A percentile compares a stretch with the other conserved stretches of the same genome.
Conservation (phyloP, 1,284 basidiomycete species). For the Puccinia hordei region DNA sequence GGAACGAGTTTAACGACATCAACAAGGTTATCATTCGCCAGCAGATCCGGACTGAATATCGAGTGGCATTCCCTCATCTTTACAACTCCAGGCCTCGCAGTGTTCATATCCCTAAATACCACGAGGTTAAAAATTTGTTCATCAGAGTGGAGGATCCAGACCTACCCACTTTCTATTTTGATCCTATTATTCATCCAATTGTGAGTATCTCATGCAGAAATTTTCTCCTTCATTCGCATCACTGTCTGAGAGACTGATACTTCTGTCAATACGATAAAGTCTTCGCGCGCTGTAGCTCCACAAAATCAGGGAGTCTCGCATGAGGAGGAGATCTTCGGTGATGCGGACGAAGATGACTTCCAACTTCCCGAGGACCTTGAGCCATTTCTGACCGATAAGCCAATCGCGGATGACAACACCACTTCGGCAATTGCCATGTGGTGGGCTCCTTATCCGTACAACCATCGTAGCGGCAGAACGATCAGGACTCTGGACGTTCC, state of each 20-base stretch:
- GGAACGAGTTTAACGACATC: constrained; percentile 99
- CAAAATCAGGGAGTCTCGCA: constrained; percentile 83
- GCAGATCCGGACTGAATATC: constrained; percentile 98
- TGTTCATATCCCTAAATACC: constrained; percentile 84
- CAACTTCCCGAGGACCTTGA: constrained; percentile 77
- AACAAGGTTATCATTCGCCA: constrained; percentile 99
- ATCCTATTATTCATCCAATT: constrained; percentile 83
- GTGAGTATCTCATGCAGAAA: constrained; percentile 54
- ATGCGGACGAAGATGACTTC: constrained; percentile 81
- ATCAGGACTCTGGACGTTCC: constrained; percentile 92
- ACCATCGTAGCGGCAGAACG: constrained; percentile 85
- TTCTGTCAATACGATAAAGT: constrained; percentile 64
- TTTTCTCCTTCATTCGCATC: constrained; percentile 52
- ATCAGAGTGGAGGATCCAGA: constrained; percentile 99
- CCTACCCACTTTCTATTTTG: constrained; percentile 99
- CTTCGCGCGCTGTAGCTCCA: constrained; percentile 76
- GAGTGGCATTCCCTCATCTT: constrained; percentile 97
- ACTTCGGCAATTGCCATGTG: constrained; percentile 96
- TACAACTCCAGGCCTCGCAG: constrained; percentile 98
- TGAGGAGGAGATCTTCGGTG: constrained; percentile 85
- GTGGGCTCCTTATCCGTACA: constrained; percentile 98
- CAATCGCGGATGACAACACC: constrained; percentile 79
- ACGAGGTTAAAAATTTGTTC: constrained; percentile 94
- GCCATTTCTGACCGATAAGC: constrained; percentile 80
- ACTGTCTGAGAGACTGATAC: constrained; percentile 52